Evolutionary conservation across 1,139 yeast species (phyloP).

Genomic region (Candida sojae): DNA sequence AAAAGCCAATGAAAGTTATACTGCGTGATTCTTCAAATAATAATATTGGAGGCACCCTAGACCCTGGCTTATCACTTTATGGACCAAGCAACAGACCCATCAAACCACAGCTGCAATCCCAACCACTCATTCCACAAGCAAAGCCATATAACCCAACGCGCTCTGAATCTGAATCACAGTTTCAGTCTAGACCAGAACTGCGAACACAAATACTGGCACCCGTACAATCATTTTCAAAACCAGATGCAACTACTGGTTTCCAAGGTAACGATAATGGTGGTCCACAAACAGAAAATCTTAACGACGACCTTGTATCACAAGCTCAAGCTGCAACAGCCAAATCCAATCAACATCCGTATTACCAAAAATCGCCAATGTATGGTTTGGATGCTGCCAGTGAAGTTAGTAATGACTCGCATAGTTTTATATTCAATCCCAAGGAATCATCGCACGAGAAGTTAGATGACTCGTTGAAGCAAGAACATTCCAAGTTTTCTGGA

Average conservation of each 20-base stretch:
- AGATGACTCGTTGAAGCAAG: slow-evolving; percentile 21
- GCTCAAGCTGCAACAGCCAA: background rate
- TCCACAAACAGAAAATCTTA: background rate
- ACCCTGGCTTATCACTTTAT: slow-evolving; percentile 5
- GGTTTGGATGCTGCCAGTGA: slow-evolving; percentile 9
- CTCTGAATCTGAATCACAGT: too few relatives aligned
- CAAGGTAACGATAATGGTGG: background rate
- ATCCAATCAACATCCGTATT: slow-evolving; percentile 18
- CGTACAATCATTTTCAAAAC: background rate
- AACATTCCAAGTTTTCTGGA: slow-evolving; percentile 1
- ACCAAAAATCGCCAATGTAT: slow-evolving; percentile 11
- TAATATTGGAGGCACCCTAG: background rate
- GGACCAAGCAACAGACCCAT: slow-evolving; percentile 1
- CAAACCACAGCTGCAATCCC: slow-evolving; percentile 1
- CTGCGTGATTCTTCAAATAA: slow-evolving; percentile 6
- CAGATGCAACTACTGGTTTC: background rate
- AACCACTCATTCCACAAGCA: background rate
- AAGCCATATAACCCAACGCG: background rate
- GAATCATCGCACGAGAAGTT: slow-evolving; percentile 19
- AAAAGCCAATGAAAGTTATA: slow-evolving; percentile 46
- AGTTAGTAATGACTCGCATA: slow-evolving; percentile 28
- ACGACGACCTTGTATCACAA: background rate
- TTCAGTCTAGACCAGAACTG: background rate
- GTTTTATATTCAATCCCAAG: slow-evolving; percentile 27
- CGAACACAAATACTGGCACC: background rate